Evolutionary conservation across 2,329 filamentous ascomycete species (phyloP).

Genomic region (Sarocladium strictum): DNA sequence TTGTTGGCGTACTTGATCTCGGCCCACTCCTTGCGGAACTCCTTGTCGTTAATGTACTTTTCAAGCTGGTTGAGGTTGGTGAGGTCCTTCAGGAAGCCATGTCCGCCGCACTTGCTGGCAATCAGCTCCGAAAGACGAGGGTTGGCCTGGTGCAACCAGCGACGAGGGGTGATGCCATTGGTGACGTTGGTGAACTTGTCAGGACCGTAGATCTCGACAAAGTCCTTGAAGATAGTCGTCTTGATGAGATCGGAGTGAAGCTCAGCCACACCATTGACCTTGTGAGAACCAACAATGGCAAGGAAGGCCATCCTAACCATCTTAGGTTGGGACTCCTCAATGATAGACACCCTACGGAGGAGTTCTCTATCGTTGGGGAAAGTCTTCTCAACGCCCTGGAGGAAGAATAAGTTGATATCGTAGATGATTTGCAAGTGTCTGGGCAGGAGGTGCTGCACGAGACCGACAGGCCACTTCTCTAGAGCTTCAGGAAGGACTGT

Average conservation of each 20-base stretch:
- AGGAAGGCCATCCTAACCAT: slow-evolving; percentile 97
- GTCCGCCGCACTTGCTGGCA: slow-evolving; percentile 76
- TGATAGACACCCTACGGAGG: slow-evolving; percentile 84
- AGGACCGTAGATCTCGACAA: slow-evolving; percentile 86
- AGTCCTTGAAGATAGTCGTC: slow-evolving; percentile 99
- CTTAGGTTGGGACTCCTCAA: slow-evolving; percentile 94
- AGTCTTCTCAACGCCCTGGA: slow-evolving; percentile 81
- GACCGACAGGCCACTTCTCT: slow-evolving; percentile 95
- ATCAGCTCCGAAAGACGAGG: slow-evolving; percentile 88
- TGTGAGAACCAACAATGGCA: slow-evolving; percentile 95
- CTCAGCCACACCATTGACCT: slow-evolving; percentile 97
- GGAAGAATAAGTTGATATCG: slow-evolving; percentile 92
- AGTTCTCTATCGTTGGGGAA: slow-evolving; percentile 89
- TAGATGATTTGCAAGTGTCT: slow-evolving; percentile 96
- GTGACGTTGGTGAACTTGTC: slow-evolving; percentile 99
- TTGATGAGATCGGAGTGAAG: slow-evolving; percentile 96
- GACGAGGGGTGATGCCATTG: slow-evolving; percentile 91
- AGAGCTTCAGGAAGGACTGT: slow-evolving; percentile 94
- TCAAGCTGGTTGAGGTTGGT: slow-evolving; percentile 83
- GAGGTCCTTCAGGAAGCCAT: slow-evolving; percentile 85
- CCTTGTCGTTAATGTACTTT: slow-evolving; percentile 74
- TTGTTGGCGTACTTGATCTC: slow-evolving; percentile 98
- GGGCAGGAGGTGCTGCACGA: slow-evolving; percentile 88
- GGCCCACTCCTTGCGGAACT: slow-evolving; percentile 89
- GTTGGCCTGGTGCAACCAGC: slow-evolving; percentile 98